A percentile compares a stretch with the other conserved stretches of the same genome.
These are phyloP conservation scores for Ciborinia camelliae DNA, from an alignment of 2,329 filamentous ascomycete genomes.

Conservation along the genomic window DNA sequence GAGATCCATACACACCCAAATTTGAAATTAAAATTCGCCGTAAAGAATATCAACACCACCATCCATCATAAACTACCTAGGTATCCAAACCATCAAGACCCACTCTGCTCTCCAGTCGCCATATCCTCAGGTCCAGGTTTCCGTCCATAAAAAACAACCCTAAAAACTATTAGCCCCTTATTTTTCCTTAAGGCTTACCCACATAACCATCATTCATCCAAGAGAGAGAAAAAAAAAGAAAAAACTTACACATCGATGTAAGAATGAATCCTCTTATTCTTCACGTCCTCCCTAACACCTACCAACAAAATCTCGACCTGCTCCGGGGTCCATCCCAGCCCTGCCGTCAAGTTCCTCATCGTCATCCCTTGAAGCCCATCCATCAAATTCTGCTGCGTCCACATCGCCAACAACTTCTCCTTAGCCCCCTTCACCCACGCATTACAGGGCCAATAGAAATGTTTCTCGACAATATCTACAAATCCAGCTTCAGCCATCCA, in stretches of 20 bases:
- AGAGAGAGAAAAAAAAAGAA: not conserved
- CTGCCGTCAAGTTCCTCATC: slow-evolving; percentile 40
- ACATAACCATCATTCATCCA: not conserved
- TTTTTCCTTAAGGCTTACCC: too few relatives aligned
- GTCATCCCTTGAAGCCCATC: slow-evolving; percentile 30
- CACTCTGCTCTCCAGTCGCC: not conserved
- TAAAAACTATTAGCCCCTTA: not conserved
- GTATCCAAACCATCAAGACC: not conserved
- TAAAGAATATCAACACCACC: too few relatives aligned
- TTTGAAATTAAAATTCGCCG: too few relatives aligned
- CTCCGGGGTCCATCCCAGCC: slow-evolving; percentile 40
- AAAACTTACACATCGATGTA: slow-evolving; percentile 36
- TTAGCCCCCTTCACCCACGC: slow-evolving; percentile 50
- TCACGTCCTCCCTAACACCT: slow-evolving; percentile 40
- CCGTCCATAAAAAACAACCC: slow-evolving; percentile 13
- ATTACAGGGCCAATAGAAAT: slow-evolving; percentile 50
- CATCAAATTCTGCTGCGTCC: slow-evolving; percentile 28
- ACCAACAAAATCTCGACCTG: slow-evolving; percentile 41
- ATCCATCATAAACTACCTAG: not conserved
- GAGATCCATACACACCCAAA: too few relatives aligned
- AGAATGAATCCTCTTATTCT: slow-evolving; percentile 40
- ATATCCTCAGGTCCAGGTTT: not conserved
- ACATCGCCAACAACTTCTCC: slow-evolving; percentile 49
- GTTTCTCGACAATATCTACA: slow-evolving; percentile 46
- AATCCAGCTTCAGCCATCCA: slow-evolving; percentile 53